These are phyloP conservation scores for Durusdinium trenchii DNA, from an alignment of 73 alveolate genomes.

Conservation along the genomic window DNA sequence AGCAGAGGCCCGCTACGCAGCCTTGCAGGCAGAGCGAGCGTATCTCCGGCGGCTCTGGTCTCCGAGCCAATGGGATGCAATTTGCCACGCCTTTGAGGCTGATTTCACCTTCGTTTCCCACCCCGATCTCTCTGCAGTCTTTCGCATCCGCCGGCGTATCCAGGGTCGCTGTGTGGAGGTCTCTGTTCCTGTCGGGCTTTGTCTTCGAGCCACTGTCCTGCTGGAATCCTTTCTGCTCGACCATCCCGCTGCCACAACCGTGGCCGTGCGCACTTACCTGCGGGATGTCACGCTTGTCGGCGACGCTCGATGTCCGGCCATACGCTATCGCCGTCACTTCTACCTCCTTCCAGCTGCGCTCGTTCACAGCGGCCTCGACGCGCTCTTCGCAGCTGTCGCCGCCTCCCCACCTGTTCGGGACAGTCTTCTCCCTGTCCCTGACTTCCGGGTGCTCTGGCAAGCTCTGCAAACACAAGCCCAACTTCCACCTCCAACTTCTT, in stretches of 20 bases:
- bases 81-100: not conserved
- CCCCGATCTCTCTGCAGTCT: not conserved
- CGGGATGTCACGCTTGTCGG: not conserved
- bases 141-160: not conserved
- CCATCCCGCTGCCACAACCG: not conserved
- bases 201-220: not conserved
- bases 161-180: not conserved
- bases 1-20: not conserved
- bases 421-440: not conserved
- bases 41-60: not conserved
- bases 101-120: not conserved
- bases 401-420: not conserved
- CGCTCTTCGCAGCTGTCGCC: not conserved
- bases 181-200: not conserved
- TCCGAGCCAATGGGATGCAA: not conserved
- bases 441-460: not conserved
- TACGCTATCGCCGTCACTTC: not conserved
- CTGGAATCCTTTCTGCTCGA: not conserved
- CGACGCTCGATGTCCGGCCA: not conserved
- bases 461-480: not conserved
- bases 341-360: not conserved
- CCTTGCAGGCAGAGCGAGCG: not conserved
- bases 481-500: not conserved
- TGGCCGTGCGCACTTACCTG: not conserved
- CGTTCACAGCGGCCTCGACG: not conserved